A percentile compares a stretch with the other conserved stretches of the same genome.
phyloP scores from a whole-genome alignment of 495 filamentous ascomycete genomes.

The Astrocystis sublimbata region DNA sequence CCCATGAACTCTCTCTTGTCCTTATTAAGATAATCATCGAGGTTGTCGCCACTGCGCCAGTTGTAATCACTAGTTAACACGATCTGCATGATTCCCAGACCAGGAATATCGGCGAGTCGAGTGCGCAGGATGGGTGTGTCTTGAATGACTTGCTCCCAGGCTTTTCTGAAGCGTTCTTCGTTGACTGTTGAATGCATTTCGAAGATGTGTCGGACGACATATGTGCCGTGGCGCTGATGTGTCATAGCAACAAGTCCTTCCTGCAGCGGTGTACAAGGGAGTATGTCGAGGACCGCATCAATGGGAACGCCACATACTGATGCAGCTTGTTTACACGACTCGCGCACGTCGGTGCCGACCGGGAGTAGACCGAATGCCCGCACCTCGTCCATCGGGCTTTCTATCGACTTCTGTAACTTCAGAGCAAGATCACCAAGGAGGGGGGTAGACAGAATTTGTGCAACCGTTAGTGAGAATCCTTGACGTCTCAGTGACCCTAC shows the following conservation, averaged over 20 bases:
- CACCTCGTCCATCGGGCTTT: too few species aligned
- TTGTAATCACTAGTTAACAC: too few species aligned
- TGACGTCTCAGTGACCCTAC: neutral
- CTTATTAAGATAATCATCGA: too few species aligned
- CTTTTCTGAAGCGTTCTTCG: neutral
- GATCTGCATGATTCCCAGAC: too few species aligned
- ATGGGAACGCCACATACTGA: slow-evolving; percentile 38
- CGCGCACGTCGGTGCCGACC: too few species aligned
- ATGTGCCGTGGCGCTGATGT: slow-evolving; percentile 34
- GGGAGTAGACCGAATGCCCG: slow-evolving; percentile 47
- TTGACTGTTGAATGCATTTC: neutral
- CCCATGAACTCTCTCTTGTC: too few species aligned
- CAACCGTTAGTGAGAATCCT: neutral
- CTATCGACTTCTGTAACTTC: neutral
- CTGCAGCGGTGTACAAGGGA: slow-evolving; percentile 61
- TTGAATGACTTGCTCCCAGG: neutral
- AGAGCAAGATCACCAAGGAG: neutral
- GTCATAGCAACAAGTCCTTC: slow-evolving; percentile 52
- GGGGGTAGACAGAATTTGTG: neutral
- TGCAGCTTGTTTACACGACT: too few species aligned
- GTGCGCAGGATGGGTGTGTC: too few species aligned
- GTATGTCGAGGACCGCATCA: slow-evolving; percentile 47
- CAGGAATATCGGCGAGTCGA: too few species aligned
- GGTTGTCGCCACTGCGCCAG: too few species aligned
- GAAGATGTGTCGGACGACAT: slow-evolving; percentile 31